Evolutionary conservation across 306 rosid species (phyloP).

Genomic region (Dalbergia oliveri): DNA sequence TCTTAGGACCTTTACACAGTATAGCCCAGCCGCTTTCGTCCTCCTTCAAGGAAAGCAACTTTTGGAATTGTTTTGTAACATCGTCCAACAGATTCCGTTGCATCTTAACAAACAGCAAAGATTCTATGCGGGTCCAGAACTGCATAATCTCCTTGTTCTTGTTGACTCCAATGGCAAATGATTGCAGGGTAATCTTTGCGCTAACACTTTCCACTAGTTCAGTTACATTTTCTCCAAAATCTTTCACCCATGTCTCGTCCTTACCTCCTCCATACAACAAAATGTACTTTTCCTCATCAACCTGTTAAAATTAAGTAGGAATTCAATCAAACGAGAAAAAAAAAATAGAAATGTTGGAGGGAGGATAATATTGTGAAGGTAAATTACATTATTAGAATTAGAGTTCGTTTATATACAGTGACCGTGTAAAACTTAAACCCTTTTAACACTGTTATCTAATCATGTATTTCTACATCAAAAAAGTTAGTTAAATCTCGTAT

Average conservation of each 20-base stretch:
- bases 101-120: not conserved
- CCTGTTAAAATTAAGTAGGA: not conserved
- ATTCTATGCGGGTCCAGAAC: not conserved
- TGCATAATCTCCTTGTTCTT: not conserved
- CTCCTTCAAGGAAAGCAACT: not conserved
- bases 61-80: not conserved
- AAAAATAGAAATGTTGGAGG: too few relatives aligned
- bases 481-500: too few relatives aligned
- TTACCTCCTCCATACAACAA: not conserved
- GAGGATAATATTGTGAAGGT: too few relatives aligned
- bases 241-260: not conserved
- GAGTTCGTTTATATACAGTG: too few relatives aligned
- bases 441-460: too few relatives aligned
- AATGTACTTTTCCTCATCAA: not conserved
- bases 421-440: too few relatives aligned
- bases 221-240: not conserved
- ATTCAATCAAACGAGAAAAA: too few relatives aligned
- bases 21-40: not conserved
- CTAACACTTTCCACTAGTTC: not conserved
- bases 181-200: not conserved
- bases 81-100: not conserved
- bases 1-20: not conserved
- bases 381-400: too few relatives aligned
- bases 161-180: not conserved
- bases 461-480: too few relatives aligned